A percentile compares a stretch with the other conserved stretches of the same genome.
Evolutionary conservation across 1,284 basidiomycete species (phyloP).

Genomic region (Cutaneotrichosporon daszewskae): DNA sequence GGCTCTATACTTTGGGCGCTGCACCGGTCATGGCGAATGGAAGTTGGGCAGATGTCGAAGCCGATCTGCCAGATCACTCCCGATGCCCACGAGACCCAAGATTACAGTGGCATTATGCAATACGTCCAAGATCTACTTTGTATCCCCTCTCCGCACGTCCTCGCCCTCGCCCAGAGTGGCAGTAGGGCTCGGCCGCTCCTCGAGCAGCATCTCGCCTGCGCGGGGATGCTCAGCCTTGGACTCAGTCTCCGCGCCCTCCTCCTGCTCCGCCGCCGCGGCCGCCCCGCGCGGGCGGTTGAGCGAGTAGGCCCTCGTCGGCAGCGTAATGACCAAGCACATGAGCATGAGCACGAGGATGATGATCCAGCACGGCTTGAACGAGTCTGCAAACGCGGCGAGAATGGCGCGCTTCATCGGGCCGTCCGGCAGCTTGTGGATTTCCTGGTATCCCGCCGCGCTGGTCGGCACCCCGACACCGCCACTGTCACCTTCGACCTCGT

Average conservation of each 20-base stretch:
- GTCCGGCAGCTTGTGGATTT: slow-evolving; percentile 33
- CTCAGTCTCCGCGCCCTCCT: neutral
- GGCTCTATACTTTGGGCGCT: too few relatives aligned
- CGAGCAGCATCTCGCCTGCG: neutral
- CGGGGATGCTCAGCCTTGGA: slow-evolving; percentile 44
- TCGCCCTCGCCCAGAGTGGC: too few relatives aligned
- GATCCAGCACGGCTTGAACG: slow-evolving; percentile 22
- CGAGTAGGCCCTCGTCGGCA: slow-evolving; percentile 14
- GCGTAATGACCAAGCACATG: slow-evolving; percentile 8
- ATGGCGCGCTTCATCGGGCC: slow-evolving; percentile 20
- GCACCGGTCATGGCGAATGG: too few relatives aligned
- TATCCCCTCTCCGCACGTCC: too few relatives aligned
- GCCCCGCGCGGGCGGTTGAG: slow-evolving; percentile 1
- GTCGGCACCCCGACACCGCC: slow-evolving; percentile 28
- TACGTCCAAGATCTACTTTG: too few relatives aligned
- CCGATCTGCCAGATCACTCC: too few relatives aligned
- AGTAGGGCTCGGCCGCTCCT: too few relatives aligned
- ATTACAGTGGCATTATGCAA: too few relatives aligned
- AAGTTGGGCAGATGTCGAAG: too few relatives aligned
- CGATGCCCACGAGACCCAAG: too few relatives aligned
- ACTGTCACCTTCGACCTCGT: slow-evolving; percentile 25
- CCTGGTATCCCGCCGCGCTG: slow-evolving; percentile 29
- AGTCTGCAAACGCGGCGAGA: slow-evolving; percentile 37
- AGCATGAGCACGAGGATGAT: slow-evolving; percentile 2
- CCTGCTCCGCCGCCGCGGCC: neutral